Percentiles rank a stretch among this genome's conserved stretches.
Conservation (phyloP, 306 rosid genomes). For the Begonia loranthoides region DNA sequence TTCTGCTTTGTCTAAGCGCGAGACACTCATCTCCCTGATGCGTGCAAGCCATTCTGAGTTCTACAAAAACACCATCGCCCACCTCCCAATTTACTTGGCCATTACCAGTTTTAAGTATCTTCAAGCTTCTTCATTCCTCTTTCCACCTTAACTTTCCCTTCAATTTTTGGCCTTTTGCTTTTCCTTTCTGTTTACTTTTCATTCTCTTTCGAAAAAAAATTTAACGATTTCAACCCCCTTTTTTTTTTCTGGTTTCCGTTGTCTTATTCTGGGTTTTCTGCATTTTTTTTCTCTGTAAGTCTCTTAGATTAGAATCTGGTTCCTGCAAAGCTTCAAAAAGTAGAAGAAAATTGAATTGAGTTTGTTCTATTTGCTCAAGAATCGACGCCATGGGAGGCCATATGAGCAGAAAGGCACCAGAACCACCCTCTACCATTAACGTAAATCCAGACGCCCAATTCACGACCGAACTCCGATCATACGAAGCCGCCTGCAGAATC, state of each 20-base stretch:
- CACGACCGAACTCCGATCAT: constrained; percentile 50
- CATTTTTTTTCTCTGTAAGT: not conserved
- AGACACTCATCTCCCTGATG: constrained; percentile 33
- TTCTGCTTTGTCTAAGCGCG: constrained; percentile 53
- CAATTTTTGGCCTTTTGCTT: not conserved
- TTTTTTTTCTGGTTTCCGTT: constrained; percentile 15
- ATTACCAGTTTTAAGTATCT: constrained; percentile 24
- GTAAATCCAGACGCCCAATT: constrained; percentile 29
- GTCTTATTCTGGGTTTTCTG: constrained; percentile 9
- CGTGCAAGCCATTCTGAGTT: constrained; percentile 80
- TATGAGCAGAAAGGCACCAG: constrained; percentile 56
- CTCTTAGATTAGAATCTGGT: not conserved
- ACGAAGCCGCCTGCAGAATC: constrained; percentile 69
- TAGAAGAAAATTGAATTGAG: not conserved
- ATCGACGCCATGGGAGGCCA: constrained; percentile 59
- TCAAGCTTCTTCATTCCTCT: constrained; percentile 45
- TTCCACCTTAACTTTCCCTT: constrained; percentile 21
- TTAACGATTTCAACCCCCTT: constrained; percentile 9
- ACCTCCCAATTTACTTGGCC: constrained; percentile 20
- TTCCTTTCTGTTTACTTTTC: constrained; percentile 2
- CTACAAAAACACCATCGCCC: constrained; percentile 4
- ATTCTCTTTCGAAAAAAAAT: not conserved
- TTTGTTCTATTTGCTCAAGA: constrained; percentile 9
- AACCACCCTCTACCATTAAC: constrained; percentile 27
- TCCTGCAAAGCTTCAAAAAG: not conserved